Conservation (phyloP, 179 eudicot genomes). For the Nepenthes alata region DNA sequence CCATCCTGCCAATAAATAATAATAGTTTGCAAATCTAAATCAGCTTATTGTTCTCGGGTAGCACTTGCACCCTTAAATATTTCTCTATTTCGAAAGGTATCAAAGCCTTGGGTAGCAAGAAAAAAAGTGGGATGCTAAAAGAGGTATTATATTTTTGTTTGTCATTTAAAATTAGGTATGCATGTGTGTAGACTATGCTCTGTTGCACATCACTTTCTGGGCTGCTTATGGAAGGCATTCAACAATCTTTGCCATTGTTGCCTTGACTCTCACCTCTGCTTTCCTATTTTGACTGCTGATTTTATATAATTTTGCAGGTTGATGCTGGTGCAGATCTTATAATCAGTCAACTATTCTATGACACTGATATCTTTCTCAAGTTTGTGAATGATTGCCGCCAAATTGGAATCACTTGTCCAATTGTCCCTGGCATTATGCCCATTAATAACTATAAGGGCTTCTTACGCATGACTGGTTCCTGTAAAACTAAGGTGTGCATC, state of each 20-base stretch:
- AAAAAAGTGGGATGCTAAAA: no score
- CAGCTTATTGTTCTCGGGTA: no score
- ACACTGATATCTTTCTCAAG: slow-evolving; percentile 77
- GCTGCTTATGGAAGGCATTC: background rate
- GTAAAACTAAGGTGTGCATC: slow-evolving; percentile 79
- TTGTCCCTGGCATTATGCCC: slow-evolving; percentile 99
- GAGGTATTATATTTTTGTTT: background rate
- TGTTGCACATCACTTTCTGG: background rate
- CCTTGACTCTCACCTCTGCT: background rate
- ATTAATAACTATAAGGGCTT: slow-evolving; percentile 96
- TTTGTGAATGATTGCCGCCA: slow-evolving; percentile 92
- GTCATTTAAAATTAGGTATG: background rate
- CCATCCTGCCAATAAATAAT: no score
- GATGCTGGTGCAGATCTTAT: slow-evolving; percentile 99
- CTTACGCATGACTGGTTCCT: slow-evolving; percentile 91
- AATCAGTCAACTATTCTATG: slow-evolving; percentile 91
- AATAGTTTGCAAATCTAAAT: no score
- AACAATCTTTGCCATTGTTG: background rate
- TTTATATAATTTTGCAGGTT: slow-evolving; percentile 35
- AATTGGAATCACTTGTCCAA: slow-evolving; percentile 88
- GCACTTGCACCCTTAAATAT: no score
- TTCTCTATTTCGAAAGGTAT: no score
- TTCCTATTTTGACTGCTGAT: slow-evolving; percentile 3
- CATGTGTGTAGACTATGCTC: background rate
- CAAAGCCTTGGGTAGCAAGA: no score